Base-by-base conservation (phyloP, 2,329 filamentous ascomycete species). In the Calonectria naviculata region DNA sequence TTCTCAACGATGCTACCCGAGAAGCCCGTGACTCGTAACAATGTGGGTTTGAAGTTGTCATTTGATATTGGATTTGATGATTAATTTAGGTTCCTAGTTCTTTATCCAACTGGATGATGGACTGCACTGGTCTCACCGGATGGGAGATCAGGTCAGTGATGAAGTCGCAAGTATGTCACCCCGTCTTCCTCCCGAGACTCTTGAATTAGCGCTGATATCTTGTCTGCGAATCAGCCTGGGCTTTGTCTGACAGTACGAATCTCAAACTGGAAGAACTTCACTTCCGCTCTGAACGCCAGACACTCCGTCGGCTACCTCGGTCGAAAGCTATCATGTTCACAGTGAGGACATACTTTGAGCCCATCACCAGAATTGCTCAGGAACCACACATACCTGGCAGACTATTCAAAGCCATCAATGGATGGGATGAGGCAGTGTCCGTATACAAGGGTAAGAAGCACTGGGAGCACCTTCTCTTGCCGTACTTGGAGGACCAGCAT, bases 51-150 rank as follows among this genome's bases (percentile, higher is more conserved):
- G 10, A 0, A 1, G 0, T 0, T 38, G 12, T 5, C 24, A 12
- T 5, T 1, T 2, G 7, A 5, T 4, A 0, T 0, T 2, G 9
- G 3, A 2, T 42, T 10, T 13, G 8, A 0, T 19, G 5, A 21
- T 3, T 5, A 17, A 24, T 64, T 66, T 3, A 70, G 1, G 0
- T 0, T 15, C 0, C 26, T 1, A 75, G 74, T 75, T 75, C 47
- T 76, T 76, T 10, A 74, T 76, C 1, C 74, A 76, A 61, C 68
- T 75, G 2, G 74, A 76, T 0, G 74, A 76, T 2, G 74, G 74
- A 0, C 72, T 76, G 0, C 74, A 76, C 2, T 76, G 74, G 74
- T 75, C 74, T 29, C 74, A 76, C 0, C 34, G 74, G 0, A 76
- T 76, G 74, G 74, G 74, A 0, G 66, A 73, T 10, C 72, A 76